Conservation (phyloP, 257 asterid species). For the Salvia miltiorrhiza region DNA sequence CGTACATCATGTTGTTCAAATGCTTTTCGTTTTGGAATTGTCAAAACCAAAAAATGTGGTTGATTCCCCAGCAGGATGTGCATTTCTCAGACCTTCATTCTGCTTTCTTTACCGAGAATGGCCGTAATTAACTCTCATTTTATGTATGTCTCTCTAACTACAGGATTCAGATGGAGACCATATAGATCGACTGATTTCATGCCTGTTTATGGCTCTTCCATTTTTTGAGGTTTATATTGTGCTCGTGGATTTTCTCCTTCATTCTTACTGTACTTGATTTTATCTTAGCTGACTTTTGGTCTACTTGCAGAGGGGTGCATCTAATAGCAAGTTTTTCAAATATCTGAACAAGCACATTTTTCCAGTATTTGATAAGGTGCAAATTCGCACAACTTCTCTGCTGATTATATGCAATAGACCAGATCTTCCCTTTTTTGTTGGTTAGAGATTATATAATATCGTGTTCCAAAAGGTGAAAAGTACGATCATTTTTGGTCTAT, state of each 20-base stretch:
- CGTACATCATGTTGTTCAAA: neutral
- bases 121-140: constrained; percentile 4
- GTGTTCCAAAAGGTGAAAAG: constrained; percentile 1
- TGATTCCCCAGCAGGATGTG: constrained; percentile 5
- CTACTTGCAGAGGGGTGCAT: constrained; percentile 87
- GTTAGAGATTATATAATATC: constrained; percentile 2
- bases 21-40: constrained; percentile 1
- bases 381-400: neutral
- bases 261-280: constrained; percentile 8
- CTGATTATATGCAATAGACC: neutral
- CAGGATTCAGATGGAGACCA: constrained; percentile 94
- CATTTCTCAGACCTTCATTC: constrained; percentile 1
- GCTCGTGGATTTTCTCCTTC: constrained; percentile 15
- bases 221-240: constrained; percentile 64
- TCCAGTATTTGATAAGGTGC: constrained; percentile 82
- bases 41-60: neutral
- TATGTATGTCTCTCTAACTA: constrained; percentile 19
- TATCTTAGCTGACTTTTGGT: constrained; percentile 24
- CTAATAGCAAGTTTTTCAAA: constrained; percentile 79
- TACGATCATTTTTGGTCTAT: neutral
- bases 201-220: constrained; percentile 85
- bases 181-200: constrained; percentile 73
- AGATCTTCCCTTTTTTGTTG: neutral
- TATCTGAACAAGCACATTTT: constrained; percentile 82
- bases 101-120: constrained; percentile 8